Conservation (phyloP, 768 basidiomycete species). For the Kwoniella dendrophila region DNA sequence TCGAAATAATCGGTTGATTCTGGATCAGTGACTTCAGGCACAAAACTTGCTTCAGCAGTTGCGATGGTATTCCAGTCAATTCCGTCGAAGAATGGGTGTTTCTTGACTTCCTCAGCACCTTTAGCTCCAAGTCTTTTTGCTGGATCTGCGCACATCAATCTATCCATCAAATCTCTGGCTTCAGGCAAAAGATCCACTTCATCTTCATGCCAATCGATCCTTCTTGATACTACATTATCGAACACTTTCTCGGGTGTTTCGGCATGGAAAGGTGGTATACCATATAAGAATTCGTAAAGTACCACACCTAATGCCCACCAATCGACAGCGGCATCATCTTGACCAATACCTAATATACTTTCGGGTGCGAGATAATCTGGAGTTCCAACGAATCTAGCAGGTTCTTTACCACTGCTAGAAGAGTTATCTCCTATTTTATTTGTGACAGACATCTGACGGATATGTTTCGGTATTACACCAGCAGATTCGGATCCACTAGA, state of each 20-base stretch:
- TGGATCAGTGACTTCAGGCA: slow-evolving; percentile 90
- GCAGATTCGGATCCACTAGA: slow-evolving; percentile 77
- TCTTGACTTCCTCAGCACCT: slow-evolving; percentile 90
- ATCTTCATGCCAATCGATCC: slow-evolving; percentile 94
- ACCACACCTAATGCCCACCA: slow-evolving; percentile 99
- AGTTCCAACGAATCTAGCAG: slow-evolving; percentile 94
- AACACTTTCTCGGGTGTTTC: slow-evolving; percentile 97
- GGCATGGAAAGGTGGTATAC: slow-evolving; percentile 95
- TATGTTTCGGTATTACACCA: slow-evolving; percentile 36
- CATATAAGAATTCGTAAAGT: slow-evolving; percentile 96
- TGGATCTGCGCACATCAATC: slow-evolving; percentile 80
- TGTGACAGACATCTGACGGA: slow-evolving; percentile 33
- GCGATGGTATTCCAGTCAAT: slow-evolving; percentile 94
- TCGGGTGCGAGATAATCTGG: slow-evolving; percentile 92
- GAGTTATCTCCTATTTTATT: slow-evolving; percentile 57
- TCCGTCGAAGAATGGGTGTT: slow-evolving; percentile 82
- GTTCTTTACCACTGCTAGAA: slow-evolving; percentile 62
- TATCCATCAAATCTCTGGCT: slow-evolving; percentile 85
- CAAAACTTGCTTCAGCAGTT: slow-evolving; percentile 85
- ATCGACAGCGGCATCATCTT: slow-evolving; percentile 93
- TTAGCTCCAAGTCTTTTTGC: slow-evolving; percentile 75
- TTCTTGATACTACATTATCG: slow-evolving; percentile 93
- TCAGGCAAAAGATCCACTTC: slow-evolving; percentile 73
- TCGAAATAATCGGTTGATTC: slow-evolving; percentile 99
- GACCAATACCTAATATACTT: slow-evolving; percentile 79